phyloP scores from a whole-genome alignment of 177 flowering plant species.

The Vitis hybrid region DNA sequence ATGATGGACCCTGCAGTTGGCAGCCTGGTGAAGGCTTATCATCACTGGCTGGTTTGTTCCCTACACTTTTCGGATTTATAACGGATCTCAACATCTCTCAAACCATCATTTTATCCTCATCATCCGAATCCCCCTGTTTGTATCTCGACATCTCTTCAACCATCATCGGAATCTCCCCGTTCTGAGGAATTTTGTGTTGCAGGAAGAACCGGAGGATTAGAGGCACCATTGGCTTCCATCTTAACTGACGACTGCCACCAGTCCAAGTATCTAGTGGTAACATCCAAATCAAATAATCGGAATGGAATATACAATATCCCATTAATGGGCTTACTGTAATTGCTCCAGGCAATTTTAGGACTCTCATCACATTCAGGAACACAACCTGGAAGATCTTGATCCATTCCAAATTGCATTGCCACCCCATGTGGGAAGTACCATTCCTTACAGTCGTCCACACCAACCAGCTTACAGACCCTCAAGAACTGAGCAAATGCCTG shows the following conservation, averaged over 20 bases:
- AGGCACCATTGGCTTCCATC: not conserved
- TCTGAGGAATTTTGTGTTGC: not conserved
- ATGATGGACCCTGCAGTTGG: no score
- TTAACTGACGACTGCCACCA: constrained; percentile 13
- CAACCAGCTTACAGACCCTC: constrained; percentile 22
- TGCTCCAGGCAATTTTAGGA: not conserved
- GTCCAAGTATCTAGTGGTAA: constrained; percentile 11
- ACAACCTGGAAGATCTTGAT: constrained; percentile 29
- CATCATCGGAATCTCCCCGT: not conserved
- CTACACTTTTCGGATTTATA: no score
- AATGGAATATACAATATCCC: constrained; percentile 11
- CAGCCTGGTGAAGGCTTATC: no score
- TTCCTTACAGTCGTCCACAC: constrained; percentile 21
- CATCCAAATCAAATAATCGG: constrained; percentile 12
- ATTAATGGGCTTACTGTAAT: no score
- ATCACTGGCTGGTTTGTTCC: no score
- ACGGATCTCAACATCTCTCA: not conserved
- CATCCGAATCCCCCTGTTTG: not conserved
- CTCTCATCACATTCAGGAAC: not conserved
- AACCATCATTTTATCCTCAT: not conserved
- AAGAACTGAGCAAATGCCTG: constrained; percentile 17
- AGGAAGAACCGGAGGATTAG: not conserved
- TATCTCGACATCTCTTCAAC: not conserved
- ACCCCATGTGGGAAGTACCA: constrained; percentile 32
- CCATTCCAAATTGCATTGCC: constrained; percentile 34